Conservation (phyloP, 352 stramenopile species). For the Phytophthora gonapodyides region DNA sequence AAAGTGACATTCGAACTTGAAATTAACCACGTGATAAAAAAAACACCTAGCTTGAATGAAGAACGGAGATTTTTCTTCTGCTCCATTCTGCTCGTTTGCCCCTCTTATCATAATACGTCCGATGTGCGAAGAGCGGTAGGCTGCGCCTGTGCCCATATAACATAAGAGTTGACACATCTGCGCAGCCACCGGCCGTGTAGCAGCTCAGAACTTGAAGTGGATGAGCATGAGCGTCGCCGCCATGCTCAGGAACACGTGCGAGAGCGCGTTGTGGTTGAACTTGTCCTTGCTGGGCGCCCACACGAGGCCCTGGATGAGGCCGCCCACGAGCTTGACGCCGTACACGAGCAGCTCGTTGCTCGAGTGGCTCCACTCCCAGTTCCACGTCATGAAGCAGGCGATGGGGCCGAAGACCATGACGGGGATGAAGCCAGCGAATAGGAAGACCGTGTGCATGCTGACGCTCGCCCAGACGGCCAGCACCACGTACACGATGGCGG, state of each 20-base stretch:
- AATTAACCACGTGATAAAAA: constrained; percentile 27
- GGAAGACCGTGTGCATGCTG: constrained; percentile 84
- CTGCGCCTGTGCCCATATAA: constrained; percentile 28
- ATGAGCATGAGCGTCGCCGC: constrained; percentile 86
- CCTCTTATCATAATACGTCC: constrained; percentile 32
- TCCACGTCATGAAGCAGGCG: constrained; percentile 75
- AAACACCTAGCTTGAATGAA: constrained; percentile 33
- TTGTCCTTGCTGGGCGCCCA: constrained; percentile 81
- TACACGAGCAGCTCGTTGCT: constrained; percentile 87
- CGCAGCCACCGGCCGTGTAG: constrained; percentile 5
- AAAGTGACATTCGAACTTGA: constrained; percentile 7
- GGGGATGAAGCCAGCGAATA: constrained; percentile 82
- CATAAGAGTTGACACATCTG: constrained; percentile 14
- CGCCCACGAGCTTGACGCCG: constrained; percentile 74
- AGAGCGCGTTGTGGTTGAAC: constrained; percentile 91
- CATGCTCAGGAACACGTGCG: constrained; percentile 83
- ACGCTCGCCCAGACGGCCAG: constrained; percentile 81
- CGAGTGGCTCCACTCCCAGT: constrained; percentile 79
- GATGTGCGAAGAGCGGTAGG: constrained; percentile 2
- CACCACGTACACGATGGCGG: constrained; percentile 65
- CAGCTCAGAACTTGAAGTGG: constrained; percentile 70
- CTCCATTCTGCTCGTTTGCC: constrained; percentile 20
- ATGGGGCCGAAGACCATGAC: constrained; percentile 82
- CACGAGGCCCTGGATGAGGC: constrained; percentile 81
- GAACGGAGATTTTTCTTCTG: constrained; percentile 14